Conservation (phyloP, 129 eudicot genomes). For the Oenanthe sinensis region DNA sequence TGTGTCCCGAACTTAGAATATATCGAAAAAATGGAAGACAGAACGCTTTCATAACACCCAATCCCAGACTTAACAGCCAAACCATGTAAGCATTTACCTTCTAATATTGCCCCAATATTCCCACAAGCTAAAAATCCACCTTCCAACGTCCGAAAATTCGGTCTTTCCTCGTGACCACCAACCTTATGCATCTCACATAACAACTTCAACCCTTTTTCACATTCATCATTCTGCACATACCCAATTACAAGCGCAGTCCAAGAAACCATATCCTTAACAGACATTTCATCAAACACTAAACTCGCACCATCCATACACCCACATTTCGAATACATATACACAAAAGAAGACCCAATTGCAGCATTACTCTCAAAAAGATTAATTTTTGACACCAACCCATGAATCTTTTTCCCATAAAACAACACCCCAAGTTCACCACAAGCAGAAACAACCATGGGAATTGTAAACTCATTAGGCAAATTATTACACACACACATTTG, state of each 20-base stretch:
- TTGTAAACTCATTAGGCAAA: conserved; percentile 47
- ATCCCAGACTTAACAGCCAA: conserved; percentile 47
- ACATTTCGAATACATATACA: conserved; percentile 71
- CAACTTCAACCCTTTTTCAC: conserved; percentile 50
- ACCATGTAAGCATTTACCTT: conserved; percentile 79
- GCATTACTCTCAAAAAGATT: conserved; percentile 32
- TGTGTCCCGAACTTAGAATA: conserved; percentile 59
- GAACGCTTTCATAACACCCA: conserved; percentile 26
- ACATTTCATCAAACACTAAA: conserved; percentile 66
- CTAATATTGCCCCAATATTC: conserved; percentile 40
- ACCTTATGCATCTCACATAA: conserved; percentile 51
- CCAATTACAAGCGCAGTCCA: conserved; percentile 94
- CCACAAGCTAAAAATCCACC: conserved; percentile 88
- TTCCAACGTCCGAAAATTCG: conserved; percentile 64
- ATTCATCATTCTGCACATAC: conserved; percentile 63
- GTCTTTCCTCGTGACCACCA: conserved; percentile 44
- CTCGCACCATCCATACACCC: conserved; percentile 43
- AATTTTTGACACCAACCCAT: conserved; percentile 55
- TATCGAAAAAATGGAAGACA: conserved; percentile 62
- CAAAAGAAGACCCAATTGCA: conserved; percentile 57
- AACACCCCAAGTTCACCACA: conserved; percentile 54
- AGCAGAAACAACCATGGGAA: conserved; percentile 72
- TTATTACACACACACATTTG: conserved; percentile 38
- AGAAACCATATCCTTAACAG: conserved; percentile 54
- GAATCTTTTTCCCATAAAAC: conserved; percentile 28